A percentile compares a stretch with the other conserved stretches of the same genome.
Conservation (phyloP, 176 grass and related monocot genomes). For the Aechmea fasciata region DNA sequence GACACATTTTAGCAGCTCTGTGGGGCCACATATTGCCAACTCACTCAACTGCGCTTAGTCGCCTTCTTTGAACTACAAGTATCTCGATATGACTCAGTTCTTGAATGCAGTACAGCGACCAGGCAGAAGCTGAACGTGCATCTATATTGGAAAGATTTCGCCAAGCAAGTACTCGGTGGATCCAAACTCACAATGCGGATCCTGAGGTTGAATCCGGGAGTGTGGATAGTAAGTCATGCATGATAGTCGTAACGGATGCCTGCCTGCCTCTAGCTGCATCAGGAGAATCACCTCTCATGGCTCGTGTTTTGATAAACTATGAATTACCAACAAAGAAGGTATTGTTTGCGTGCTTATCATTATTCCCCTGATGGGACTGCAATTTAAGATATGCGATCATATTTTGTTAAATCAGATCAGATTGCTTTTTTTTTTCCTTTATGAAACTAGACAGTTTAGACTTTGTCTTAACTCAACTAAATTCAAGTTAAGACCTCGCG, state of each 20-base stretch:
- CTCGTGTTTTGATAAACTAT: constrained; percentile 76
- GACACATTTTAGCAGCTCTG: background rate
- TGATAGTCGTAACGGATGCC: constrained; percentile 75
- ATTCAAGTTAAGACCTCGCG: too few species aligned
- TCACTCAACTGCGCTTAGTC: background rate
- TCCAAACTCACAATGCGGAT: constrained; percentile 31
- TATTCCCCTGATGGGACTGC: background rate
- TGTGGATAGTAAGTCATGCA: constrained; percentile 32
- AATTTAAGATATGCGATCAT: background rate
- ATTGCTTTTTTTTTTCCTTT: too few species aligned
- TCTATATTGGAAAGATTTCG: constrained; percentile 67
- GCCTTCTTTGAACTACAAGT: constrained; percentile 2
- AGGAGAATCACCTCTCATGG: constrained; percentile 63
- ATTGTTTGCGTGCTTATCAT: background rate
- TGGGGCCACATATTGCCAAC: background rate
- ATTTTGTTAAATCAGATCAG: background rate
- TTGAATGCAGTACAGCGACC: constrained; percentile 69
- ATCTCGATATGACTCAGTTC: constrained; percentile 14
- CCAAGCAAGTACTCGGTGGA: constrained; percentile 43
- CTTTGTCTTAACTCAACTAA: too few species aligned
- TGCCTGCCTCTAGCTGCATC: constrained; percentile 54
- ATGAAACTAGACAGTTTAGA: too few species aligned
- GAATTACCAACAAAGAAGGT: constrained; percentile 86
- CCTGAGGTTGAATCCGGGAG: constrained; percentile 30
- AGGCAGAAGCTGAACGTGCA: constrained; percentile 61